Percentiles rank a stretch among this genome's conserved stretches.
Evolutionary conservation across 78 protist species (phyloP).

Genomic region (Monosiga brevicollis): DNA sequence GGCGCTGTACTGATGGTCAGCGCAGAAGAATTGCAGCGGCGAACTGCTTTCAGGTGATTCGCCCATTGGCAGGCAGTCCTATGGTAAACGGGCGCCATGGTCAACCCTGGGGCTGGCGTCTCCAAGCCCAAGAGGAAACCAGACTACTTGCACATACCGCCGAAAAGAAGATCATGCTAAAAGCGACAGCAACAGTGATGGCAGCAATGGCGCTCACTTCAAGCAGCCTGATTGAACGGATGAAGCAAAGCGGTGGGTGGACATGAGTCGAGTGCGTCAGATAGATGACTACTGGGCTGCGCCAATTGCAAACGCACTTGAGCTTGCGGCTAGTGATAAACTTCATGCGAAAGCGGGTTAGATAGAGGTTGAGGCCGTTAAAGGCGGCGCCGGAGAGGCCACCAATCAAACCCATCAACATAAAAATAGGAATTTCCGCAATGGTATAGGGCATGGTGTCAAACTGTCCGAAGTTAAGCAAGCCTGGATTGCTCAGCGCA

Average conservation of each 20-base stretch:
- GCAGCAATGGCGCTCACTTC: conserved; percentile 16
- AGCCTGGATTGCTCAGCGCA: conserved; percentile 49
- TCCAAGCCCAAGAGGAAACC: too few species aligned
- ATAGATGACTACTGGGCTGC: too few species aligned
- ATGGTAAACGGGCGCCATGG: too few species aligned
- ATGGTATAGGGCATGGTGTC: background rate
- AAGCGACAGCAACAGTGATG: conserved; percentile 8
- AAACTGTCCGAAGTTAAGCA: conserved; percentile 28
- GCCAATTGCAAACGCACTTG: too few species aligned
- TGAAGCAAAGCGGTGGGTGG: too few species aligned
- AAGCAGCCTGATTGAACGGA: background rate
- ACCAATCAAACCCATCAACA: conserved; percentile 52
- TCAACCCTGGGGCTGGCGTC: too few species aligned
- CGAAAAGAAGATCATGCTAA: conserved; percentile 1
- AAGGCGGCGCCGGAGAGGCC: conserved; percentile 73
- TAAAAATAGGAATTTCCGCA: conserved; percentile 45
- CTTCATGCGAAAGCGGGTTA: conserved; percentile 23
- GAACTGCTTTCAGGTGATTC: background rate
- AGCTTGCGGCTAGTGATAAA: too few species aligned
- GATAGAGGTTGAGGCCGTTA: conserved; percentile 19
- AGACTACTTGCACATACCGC: background rate
- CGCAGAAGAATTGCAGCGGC: background rate
- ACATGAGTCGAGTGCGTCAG: too few species aligned
- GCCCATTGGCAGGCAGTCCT: background rate
- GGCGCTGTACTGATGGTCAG: background rate